phyloP scores from a whole-genome alignment of 108 stramenopile genomes.

The Phaeodactylum tricornutum region DNA sequence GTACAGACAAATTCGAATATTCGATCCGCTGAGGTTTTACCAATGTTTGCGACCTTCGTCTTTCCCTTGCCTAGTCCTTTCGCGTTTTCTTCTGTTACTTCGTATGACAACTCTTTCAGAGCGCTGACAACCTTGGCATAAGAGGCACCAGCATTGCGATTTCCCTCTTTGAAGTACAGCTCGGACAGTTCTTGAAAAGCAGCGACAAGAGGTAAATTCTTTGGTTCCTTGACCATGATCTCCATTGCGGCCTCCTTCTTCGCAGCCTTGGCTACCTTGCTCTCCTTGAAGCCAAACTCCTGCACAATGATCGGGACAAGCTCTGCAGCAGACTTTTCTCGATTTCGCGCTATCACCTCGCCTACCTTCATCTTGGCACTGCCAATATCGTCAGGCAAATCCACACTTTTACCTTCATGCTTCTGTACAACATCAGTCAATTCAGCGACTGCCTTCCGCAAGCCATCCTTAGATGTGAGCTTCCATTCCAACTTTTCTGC shows the following conservation, averaged over 20 bases:
- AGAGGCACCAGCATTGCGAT: conserved; percentile 27
- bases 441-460: neutral
- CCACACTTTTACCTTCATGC: conserved; percentile 12
- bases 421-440: conserved; percentile 6
- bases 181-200: conserved; percentile 46
- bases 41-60: conserved; percentile 64
- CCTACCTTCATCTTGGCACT: conserved; percentile 36
- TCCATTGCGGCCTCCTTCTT: conserved; percentile 30
- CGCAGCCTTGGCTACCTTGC: conserved; percentile 28
- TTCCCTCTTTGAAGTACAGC: conserved; percentile 48
- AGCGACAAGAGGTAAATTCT: conserved; percentile 40
- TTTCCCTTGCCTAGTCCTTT: conserved; percentile 65
- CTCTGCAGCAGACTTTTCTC: conserved; percentile 24
- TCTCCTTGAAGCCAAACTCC: conserved; percentile 51
- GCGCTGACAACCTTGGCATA: conserved; percentile 35
- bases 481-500: conserved; percentile 30
- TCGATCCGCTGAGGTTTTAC: conserved; percentile 54
- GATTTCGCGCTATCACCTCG: conserved; percentile 32
- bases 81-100: conserved; percentile 64
- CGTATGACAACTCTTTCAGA: conserved; percentile 39
- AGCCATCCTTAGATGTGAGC: conserved; percentile 8
- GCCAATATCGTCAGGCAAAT: conserved; percentile 55
- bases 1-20: conserved; percentile 58
- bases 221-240: conserved; percentile 27
- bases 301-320: conserved; percentile 35